Percentiles rank a stretch among this genome's conserved stretches.
These are phyloP conservation scores for Rheum nobile DNA, from an alignment of 148 eudicot species.

Conservation along the genomic window DNA sequence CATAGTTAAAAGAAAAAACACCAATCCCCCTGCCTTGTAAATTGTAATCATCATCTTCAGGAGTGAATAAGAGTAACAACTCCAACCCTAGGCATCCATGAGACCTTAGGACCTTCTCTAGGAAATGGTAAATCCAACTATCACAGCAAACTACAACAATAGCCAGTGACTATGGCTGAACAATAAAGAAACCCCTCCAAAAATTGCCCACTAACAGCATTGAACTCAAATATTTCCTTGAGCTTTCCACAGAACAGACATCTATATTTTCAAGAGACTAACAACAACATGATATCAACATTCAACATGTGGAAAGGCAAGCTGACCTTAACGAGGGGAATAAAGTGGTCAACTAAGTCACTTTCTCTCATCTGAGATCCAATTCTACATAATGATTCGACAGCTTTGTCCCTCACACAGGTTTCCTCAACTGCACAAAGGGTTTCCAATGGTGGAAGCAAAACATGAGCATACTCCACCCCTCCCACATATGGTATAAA, in stretches of 20 bases:
- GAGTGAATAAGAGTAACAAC: background rate
- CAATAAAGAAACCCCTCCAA: background rate
- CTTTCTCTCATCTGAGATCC: slow-evolving; percentile 48
- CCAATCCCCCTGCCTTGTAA: background rate
- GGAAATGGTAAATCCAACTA: background rate
- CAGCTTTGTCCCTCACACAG: slow-evolving; percentile 53
- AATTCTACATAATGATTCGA: slow-evolving; percentile 40
- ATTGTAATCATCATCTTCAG: background rate
- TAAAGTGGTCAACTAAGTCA: slow-evolving; percentile 34
- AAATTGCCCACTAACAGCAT: background rate
- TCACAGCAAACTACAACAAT: background rate
- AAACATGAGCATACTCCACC: slow-evolving; percentile 35
- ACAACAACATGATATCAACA: background rate
- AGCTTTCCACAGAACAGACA: background rate
- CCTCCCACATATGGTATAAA: slow-evolving; percentile 54
- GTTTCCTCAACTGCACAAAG: slow-evolving; percentile 52
- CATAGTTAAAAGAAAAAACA: background rate
- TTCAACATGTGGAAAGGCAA: background rate
- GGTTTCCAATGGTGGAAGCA: slow-evolving; percentile 46
- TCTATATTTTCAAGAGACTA: background rate
- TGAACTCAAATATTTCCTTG: background rate
- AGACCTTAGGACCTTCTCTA: background rate
- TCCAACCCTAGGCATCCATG: background rate
- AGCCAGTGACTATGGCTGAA: background rate
- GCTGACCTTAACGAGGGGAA: slow-evolving; percentile 48